Conservation (phyloP, 2,329 filamentous ascomycete genomes). For the Ceratocystis huliohia region DNA sequence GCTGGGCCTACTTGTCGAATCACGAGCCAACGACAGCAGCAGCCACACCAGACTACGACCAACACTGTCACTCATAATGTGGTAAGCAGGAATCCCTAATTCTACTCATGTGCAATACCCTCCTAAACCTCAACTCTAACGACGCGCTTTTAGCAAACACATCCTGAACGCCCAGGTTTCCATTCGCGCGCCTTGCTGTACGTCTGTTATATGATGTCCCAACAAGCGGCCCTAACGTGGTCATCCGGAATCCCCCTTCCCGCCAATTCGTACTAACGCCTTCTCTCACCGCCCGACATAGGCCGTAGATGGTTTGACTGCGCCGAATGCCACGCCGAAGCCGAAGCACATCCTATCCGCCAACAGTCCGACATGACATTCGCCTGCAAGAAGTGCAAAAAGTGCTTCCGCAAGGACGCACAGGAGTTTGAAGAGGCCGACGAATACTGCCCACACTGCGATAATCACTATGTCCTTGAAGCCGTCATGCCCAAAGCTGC, state of each 20-base stretch:
- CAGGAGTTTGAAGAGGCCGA: conserved; percentile 89
- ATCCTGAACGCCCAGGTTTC: conserved; percentile 94
- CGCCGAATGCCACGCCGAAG: conserved; percentile 80
- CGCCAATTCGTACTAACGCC: neutral
- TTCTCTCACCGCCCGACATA: conserved; percentile 27
- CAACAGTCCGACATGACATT: conserved; percentile 83
- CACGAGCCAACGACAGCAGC: neutral
- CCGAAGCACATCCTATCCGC: conserved; percentile 60
- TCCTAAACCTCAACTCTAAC: neutral
- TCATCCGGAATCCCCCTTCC: neutral
- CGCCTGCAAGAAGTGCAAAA: conserved; percentile 97
- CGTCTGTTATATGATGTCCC: conserved; percentile 26
- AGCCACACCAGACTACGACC: neutral
- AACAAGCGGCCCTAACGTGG: neutral
- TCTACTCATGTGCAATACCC: too few species aligned
- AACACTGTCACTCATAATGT: conserved; percentile 26
- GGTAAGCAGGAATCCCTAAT: conserved; percentile 26
- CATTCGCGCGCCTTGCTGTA: conserved; percentile 93
- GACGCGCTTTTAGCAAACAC: conserved; percentile 59
- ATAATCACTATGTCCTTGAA: conserved; percentile 95
- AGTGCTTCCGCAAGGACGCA: conserved; percentile 91
- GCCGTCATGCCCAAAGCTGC: conserved; percentile 72
- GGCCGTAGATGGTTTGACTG: conserved; percentile 98
- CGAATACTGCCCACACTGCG: conserved; percentile 97
- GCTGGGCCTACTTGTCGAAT: neutral